A percentile compares a stretch with the other conserved stretches of the same genome.
Evolutionary conservation across 306 rosid species (phyloP).

Genomic region (Acacia melanoxylon): DNA sequence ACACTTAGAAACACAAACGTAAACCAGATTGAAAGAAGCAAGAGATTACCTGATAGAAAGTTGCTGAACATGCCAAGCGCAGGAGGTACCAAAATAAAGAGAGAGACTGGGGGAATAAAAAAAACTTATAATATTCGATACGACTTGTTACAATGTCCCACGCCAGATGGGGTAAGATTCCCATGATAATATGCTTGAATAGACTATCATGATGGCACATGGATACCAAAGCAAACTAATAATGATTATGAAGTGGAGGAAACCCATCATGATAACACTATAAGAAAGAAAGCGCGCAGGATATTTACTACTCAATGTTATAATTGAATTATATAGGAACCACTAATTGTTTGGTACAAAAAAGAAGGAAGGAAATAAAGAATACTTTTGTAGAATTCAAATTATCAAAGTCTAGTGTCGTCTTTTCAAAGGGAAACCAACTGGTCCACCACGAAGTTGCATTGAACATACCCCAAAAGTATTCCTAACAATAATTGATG

Average conservation of each 20-base stretch:
- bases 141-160: background rate
- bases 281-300: background rate
- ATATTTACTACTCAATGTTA: background rate
- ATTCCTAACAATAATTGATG: no score
- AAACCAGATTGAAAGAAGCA: no score
- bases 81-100: no score
- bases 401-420: background rate
- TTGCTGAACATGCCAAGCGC: no score
- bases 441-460: background rate
- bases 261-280: background rate
- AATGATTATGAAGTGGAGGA: background rate
- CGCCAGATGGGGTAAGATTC: background rate
- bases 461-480: background rate
- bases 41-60: no score
- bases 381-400: background rate
- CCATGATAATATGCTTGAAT: background rate
- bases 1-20: no score
- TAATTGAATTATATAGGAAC: background rate
- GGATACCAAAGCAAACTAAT: background rate
- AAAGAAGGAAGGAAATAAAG: background rate
- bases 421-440: no score
- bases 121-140: background rate
- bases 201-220: background rate
- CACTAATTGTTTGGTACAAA: background rate
- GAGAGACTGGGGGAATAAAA: no score